Conservation (phyloP, 2,329 filamentous ascomycete species). For the Pestalotiopsis sp. region DNA sequence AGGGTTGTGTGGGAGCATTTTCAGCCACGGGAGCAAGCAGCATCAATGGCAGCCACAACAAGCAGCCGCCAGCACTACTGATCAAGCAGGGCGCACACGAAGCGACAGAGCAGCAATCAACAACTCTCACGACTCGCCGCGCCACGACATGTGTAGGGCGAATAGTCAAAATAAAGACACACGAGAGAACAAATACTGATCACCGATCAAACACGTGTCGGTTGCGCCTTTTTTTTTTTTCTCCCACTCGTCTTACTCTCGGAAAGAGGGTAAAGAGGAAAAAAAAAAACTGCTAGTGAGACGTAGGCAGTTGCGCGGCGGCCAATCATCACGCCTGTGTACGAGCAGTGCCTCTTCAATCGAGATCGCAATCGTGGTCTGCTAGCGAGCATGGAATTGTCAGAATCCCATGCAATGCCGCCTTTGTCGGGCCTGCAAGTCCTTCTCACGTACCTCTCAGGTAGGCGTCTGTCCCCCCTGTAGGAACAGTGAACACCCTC, state of each 20-base stretch:
- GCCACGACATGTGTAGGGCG: not conserved
- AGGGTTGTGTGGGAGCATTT: no score
- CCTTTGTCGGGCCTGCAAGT: constrained; percentile 20
- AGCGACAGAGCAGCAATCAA: no score
- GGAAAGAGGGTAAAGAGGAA: not conserved
- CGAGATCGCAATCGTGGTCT: constrained; percentile 20
- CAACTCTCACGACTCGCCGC: not conserved
- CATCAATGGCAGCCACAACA: no score
- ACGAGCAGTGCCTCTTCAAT: constrained; percentile 17
- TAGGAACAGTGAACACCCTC: not conserved
- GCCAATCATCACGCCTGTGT: not conserved
- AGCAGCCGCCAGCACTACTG: no score
- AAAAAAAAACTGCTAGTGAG: not conserved
- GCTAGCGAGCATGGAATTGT: constrained; percentile 29
- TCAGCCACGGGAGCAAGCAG: no score
- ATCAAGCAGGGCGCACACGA: no score
- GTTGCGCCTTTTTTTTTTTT: not conserved
- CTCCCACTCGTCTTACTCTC: not conserved
- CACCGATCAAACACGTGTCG: not conserved
- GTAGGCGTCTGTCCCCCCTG: not conserved
- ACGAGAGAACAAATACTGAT: not conserved
- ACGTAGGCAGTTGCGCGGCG: not conserved
- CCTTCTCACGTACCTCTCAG: constrained; percentile 18
- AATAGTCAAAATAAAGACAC: not conserved
- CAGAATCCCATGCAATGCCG: constrained; percentile 28